Base-by-base conservation (phyloP, 257 asterid species). In the Phtheirospermum japonicum region DNA sequence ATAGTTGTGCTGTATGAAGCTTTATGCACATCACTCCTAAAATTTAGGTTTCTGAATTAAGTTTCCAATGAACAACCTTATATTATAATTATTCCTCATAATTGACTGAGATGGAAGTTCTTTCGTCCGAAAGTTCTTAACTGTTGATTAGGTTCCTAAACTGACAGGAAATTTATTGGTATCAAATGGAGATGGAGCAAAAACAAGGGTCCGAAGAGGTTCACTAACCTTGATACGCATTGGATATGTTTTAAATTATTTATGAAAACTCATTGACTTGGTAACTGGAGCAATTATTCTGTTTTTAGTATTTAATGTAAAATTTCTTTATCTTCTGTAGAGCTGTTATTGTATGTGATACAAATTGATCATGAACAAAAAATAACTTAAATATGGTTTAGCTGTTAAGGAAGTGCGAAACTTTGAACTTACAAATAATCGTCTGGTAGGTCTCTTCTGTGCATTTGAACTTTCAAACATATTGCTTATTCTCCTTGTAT, bases 151-250 rank as follows among this genome's bases (percentile, higher is more conserved):
- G 82, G 79, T 83, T 82, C 36, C 77, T 89, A 65, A 97, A 93
- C 72, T 83, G 99, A 76, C 99, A 93, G 81, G 79, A 89, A 34
- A 83, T 93, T 86, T 97, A 93, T 75, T 93, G 95, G 59, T 67
- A 77, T 72, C 94, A 79, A 70, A 89, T 73, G 84, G 96, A 93
- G 79, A 89, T 93, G 75, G 87, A 87, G 78, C 83, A 94, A 36
- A 79, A 80, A 56, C 97, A 87, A 71, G 99, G 85, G 67, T 87
- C 95, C 2, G 95, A 87, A 73, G 94, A 93, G 99, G 99, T 93
- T 77, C 33, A 50, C 63, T 68, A 66, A 64, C 50, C 52, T 50
- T 57, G 43, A 53, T 69, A 48, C 40, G 4, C 59, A 58, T 51
- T 13, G 30, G 54, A 57, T 11, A 9, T 52, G 12, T 48, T 37